phyloP scores from a whole-genome alignment of 768 basidiomycete genomes.

The Phaffia tasmanica region DNA sequence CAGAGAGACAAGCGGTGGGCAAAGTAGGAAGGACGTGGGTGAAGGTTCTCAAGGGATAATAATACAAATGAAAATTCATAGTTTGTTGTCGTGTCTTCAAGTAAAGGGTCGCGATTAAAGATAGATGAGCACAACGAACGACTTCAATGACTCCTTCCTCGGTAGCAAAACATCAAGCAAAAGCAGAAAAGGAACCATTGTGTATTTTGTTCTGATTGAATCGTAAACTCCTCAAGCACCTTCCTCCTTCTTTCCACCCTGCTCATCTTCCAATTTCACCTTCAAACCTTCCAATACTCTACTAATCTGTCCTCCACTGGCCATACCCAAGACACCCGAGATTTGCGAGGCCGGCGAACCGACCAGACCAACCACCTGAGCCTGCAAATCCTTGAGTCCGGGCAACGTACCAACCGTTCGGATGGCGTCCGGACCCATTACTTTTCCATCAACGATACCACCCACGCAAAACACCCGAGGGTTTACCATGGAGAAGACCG shows the following conservation, averaged over 20 bases:
- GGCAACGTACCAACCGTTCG: conserved; percentile 17
- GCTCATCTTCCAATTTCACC: conserved; percentile 15
- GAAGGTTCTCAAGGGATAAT: too few species aligned
- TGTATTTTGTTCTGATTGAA: too few species aligned
- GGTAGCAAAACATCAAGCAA: too few species aligned
- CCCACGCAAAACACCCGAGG: conserved; percentile 23
- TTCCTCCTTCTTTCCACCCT: conserved; percentile 4
- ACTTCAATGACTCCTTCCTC: too few species aligned
- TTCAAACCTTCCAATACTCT: conserved; percentile 21
- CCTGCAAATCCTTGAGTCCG: conserved; percentile 15
- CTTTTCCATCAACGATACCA: conserved; percentile 14
- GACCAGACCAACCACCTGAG: conserved; percentile 14
- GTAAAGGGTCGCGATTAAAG: too few species aligned
- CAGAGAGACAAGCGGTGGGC: too few species aligned
- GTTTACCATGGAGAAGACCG: neutral
- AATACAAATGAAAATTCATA: too few species aligned
- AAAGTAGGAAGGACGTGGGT: too few species aligned
- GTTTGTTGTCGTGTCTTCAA: too few species aligned
- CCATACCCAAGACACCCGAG: conserved; percentile 8
- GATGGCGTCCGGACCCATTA: conserved; percentile 3
- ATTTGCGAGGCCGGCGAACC: conserved; percentile 14
- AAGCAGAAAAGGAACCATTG: too few species aligned
- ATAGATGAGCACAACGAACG: too few species aligned
- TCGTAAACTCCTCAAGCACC: neutral
- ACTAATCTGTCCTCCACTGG: conserved; percentile 16